Percentiles rank a stretch among this genome's conserved stretches.
phyloP scores from a whole-genome alignment of 768 basidiomycete species.

The Lentinus tigrinus region DNA sequence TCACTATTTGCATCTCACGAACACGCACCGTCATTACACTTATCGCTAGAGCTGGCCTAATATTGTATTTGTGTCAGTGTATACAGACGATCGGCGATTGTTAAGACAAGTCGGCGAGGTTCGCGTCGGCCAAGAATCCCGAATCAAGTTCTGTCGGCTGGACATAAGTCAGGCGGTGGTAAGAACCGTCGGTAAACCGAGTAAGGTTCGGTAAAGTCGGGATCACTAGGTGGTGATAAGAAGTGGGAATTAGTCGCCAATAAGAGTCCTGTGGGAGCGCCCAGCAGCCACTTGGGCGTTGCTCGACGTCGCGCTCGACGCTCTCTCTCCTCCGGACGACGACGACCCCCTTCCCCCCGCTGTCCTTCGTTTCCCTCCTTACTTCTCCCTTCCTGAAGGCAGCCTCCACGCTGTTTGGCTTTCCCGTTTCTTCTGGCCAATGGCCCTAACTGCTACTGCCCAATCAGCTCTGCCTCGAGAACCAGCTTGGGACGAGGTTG shows the following conservation, averaged over 20 bases:
- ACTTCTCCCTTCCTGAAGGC: conserved; percentile 19
- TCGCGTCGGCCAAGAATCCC: too few relatives aligned
- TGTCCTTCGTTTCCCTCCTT: conserved; percentile 21
- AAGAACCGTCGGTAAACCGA: too few relatives aligned
- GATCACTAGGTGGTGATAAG: background rate
- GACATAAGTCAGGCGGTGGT: too few relatives aligned
- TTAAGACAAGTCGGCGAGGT: too few relatives aligned
- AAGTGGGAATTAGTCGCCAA: background rate
- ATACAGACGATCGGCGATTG: too few relatives aligned
- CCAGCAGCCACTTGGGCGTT: conserved; percentile 4
- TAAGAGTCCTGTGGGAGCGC: background rate
- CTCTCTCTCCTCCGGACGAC: conserved; percentile 6
- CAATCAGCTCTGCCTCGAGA: conserved; percentile 36
- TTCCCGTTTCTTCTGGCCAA: conserved; percentile 22
- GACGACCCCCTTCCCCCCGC: conserved; percentile 17
- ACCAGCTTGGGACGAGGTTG: conserved; percentile 80
- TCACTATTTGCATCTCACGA: conserved; percentile 8
- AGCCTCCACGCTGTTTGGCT: conserved; percentile 16
- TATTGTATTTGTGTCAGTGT: conserved; percentile 11
- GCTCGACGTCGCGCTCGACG: conserved; percentile 10
- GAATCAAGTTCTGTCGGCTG: too few relatives aligned
- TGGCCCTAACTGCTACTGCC: conserved; percentile 44
- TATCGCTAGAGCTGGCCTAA: conserved; percentile 18
- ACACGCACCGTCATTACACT: conserved; percentile 14
- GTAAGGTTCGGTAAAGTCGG: background rate